Percentiles rank a stretch among this genome's conserved stretches.
Evolutionary conservation across 1,284 basidiomycete species (phyloP).

Genomic region (Porodaedalea pini): DNA sequence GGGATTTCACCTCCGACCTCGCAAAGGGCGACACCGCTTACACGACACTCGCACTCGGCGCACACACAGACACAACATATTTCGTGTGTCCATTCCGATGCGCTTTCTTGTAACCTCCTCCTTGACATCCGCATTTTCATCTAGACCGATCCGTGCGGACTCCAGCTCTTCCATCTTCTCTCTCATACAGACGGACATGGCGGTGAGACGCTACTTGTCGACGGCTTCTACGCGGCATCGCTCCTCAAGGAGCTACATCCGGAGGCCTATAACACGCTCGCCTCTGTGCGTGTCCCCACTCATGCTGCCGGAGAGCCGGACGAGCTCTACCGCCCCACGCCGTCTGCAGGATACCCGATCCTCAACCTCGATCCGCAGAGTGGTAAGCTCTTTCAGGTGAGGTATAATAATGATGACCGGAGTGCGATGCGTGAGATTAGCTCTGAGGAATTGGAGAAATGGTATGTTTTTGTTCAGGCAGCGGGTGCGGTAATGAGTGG

Average conservation of each 20-base stretch:
- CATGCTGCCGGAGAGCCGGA: constrained; percentile 85
- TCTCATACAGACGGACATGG: constrained; percentile 81
- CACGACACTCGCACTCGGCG: constrained; percentile 81
- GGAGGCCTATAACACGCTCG: constrained; percentile 68
- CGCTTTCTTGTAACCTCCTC: neutral
- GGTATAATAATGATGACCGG: constrained; percentile 96
- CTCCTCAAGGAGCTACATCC: constrained; percentile 75
- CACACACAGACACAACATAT: constrained; percentile 96
- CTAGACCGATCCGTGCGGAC: constrained; percentile 86
- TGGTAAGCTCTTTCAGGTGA: constrained; percentile 70
- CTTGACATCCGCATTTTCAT: constrained; percentile 11
- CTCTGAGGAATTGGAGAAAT: constrained; percentile 60
- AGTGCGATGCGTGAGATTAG: constrained; percentile 69
- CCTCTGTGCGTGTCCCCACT: constrained; percentile 67
- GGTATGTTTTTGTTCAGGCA: constrained; percentile 58
- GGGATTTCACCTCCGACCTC: constrained; percentile 95
- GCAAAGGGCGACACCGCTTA: constrained; percentile 67
- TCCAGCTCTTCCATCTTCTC: constrained; percentile 94
- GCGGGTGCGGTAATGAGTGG: constrained; percentile 12
- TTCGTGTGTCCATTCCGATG: constrained; percentile 51
- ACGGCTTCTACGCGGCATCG: constrained; percentile 90
- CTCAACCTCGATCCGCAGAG: constrained; percentile 60
- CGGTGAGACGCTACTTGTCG: constrained; percentile 87
- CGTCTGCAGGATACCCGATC: constrained; percentile 60
- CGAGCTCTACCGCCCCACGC: constrained; percentile 62